phyloP scores from a whole-genome alignment of 176 grass and related monocot species.

The Raddia guianensis region DNA sequence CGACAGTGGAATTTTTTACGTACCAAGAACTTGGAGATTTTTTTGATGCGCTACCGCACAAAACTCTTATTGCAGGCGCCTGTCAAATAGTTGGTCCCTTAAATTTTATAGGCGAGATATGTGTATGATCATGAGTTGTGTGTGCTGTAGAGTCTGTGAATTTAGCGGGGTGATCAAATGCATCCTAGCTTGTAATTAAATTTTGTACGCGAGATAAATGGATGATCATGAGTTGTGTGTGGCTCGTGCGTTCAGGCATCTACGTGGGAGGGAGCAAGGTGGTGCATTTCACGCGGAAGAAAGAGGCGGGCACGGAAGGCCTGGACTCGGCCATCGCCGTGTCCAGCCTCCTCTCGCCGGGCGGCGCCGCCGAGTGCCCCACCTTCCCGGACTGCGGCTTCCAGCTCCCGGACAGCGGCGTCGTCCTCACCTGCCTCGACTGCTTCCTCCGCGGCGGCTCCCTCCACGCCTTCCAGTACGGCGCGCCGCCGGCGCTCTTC shows the following conservation, averaged over 20 bases:
- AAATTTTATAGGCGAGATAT: too few species aligned
- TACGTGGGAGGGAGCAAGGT: slow-evolving; percentile 82
- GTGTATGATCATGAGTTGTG: too few species aligned
- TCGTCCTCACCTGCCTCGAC: slow-evolving; percentile 80
- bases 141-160: too few species aligned
- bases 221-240: slow-evolving; percentile 1
- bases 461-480: slow-evolving; percentile 70
- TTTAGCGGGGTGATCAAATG: neutral
- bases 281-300: slow-evolving; percentile 74
- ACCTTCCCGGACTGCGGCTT: slow-evolving; percentile 65
- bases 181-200: neutral
- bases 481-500: slow-evolving; percentile 45
- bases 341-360: slow-evolving; percentile 38
- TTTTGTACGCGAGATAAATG: neutral
- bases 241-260: slow-evolving; percentile 46
- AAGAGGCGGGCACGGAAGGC: slow-evolving; percentile 41
- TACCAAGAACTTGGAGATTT: too few species aligned
- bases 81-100: too few species aligned
- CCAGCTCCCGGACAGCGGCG: slow-evolving; percentile 59
- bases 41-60: too few species aligned
- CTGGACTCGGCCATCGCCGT: slow-evolving; percentile 45
- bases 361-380: slow-evolving; percentile 39
- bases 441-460: slow-evolving; percentile 75
- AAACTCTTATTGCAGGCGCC: too few species aligned
- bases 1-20: too few species aligned